Evolutionary conservation across 176 grass and related monocot genomes (phyloP), one percentile per base, ranked within the genome.

Genomic region (Oryza brachyantha): DNA sequence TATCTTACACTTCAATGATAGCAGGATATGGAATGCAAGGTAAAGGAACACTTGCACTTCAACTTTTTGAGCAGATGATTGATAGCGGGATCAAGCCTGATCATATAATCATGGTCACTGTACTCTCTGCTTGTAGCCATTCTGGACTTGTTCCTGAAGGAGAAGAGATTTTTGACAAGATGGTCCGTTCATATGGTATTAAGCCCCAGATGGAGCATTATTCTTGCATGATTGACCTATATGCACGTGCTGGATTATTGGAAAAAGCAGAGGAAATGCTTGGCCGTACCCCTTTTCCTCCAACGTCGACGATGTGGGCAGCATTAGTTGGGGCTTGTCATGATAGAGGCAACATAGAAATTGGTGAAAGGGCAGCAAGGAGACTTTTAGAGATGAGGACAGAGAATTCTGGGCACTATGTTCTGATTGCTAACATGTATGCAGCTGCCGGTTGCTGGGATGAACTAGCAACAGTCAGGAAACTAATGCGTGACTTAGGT

Each of bases 371-470:
- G 68, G 81, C 86, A 39, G 90, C 90, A 84, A 93, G 84, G 86
- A 93, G 75, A 52, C 90, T 93, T 25, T 64, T 93, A 39, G 90
- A 93, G 52, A 93, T 93, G 90, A 66, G 68, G 35, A 89, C 84
- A 7, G 86, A 93, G 21, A 93, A 93, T 81, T 58, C 86, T 26
- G 87, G 90, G 9, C 86, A 93, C 72, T 93, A 93, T 79, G 76
- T 93, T 73, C 75, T 93, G 72, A 81, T 93, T 83, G 90, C 90
- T 55, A 93, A 93, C 72, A 84, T 89, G 86, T 86, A 93, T 74
- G 90, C 90, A 60, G 71, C 90, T 65, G 84, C 84, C 40, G 80
- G 84, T 41, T 92, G 86, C 74, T 89, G 86, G 90, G 81, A 89
- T 50, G 86, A 92, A 39, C 80, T 92, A 69, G 90, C 86, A 45